These are phyloP conservation scores for Exophiala lecanii-corni DNA, from an alignment of 2,329 filamentous ascomycete species.

Conservation along the genomic window DNA sequence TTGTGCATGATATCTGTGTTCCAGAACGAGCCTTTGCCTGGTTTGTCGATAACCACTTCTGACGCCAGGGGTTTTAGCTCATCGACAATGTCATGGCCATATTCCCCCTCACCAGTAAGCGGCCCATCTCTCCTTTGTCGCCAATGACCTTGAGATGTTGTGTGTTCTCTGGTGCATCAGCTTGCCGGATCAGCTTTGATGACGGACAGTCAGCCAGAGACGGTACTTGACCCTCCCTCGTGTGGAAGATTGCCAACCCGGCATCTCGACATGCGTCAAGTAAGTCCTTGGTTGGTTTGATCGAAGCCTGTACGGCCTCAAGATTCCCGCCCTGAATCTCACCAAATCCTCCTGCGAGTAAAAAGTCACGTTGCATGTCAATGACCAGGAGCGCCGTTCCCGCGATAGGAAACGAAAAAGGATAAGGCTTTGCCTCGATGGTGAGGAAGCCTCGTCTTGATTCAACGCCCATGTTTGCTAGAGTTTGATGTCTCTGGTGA, in stretches of 20 bases:
- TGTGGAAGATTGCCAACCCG: slow-evolving; percentile 46
- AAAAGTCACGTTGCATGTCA: slow-evolving; percentile 51
- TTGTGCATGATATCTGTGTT: slow-evolving; percentile 51
- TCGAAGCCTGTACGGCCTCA: slow-evolving; percentile 35
- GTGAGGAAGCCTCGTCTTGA: slow-evolving; percentile 69
- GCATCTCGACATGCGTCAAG: slow-evolving; percentile 40
- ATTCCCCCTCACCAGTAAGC: slow-evolving; percentile 51
- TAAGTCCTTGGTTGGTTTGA: slow-evolving; percentile 39
- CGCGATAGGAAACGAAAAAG: slow-evolving; percentile 43
- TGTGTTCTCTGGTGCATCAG: slow-evolving; percentile 42
- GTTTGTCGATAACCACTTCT: slow-evolving; percentile 55
- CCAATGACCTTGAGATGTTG: slow-evolving; percentile 48
- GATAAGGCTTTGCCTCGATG: slow-evolving; percentile 60
- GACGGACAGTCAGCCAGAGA: slow-evolving; percentile 51
- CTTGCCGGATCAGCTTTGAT: slow-evolving; percentile 47
- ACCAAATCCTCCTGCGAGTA: slow-evolving; percentile 48
- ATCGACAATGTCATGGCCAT: slow-evolving; percentile 53
- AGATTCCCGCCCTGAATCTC: slow-evolving; percentile 47
- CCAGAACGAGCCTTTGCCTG: slow-evolving; percentile 58
- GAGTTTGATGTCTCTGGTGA: too few relatives aligned
- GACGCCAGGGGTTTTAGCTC: slow-evolving; percentile 48
- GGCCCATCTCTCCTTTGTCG: slow-evolving; percentile 50
- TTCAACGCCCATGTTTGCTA: slow-evolving; percentile 23
- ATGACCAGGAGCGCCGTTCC: slow-evolving; percentile 49
- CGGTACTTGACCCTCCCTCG: slow-evolving; percentile 47